Percentiles rank a stretch among this genome's conserved stretches.
phyloP scores from a whole-genome alignment of 345 rosid species.

The Rhodomyrtus tomentosa region DNA sequence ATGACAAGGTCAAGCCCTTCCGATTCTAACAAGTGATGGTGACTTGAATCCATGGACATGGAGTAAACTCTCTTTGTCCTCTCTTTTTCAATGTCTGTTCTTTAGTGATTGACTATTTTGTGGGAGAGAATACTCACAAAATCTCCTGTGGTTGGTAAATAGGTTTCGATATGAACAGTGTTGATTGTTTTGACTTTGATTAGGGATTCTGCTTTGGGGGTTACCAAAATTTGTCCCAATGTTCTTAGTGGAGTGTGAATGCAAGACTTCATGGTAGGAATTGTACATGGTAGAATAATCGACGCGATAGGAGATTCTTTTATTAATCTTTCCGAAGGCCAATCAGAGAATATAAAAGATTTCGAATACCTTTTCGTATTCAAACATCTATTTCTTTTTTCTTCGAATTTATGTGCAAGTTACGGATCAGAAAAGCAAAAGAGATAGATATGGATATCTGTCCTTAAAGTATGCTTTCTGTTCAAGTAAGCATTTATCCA shows the following conservation, averaged over 20 bases:
- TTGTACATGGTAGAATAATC: too few species aligned
- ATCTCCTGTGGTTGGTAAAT: background rate
- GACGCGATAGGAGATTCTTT: background rate
- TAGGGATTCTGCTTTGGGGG: background rate
- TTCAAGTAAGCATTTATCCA: background rate
- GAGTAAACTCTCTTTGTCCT: background rate
- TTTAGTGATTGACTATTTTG: background rate
- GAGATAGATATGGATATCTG: background rate
- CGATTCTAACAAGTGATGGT: background rate
- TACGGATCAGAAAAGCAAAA: background rate
- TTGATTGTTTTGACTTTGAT: background rate
- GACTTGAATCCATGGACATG: background rate
- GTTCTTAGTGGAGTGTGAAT: background rate
- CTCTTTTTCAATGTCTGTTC: background rate
- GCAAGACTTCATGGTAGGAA: background rate
- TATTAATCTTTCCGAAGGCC: background rate
- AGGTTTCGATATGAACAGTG: background rate
- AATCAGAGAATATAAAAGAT: background rate
- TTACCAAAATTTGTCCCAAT: background rate
- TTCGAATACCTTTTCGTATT: background rate
- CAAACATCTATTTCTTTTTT: background rate
- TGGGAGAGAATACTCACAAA: background rate
- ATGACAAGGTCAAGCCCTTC: constrained; percentile 22
- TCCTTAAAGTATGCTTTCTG: background rate
- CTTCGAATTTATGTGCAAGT: background rate